A percentile compares a stretch with the other conserved stretches of the same genome.
Evolutionary conservation across 345 rosid genomes (phyloP).

Genomic region (Combretum micranthum): DNA sequence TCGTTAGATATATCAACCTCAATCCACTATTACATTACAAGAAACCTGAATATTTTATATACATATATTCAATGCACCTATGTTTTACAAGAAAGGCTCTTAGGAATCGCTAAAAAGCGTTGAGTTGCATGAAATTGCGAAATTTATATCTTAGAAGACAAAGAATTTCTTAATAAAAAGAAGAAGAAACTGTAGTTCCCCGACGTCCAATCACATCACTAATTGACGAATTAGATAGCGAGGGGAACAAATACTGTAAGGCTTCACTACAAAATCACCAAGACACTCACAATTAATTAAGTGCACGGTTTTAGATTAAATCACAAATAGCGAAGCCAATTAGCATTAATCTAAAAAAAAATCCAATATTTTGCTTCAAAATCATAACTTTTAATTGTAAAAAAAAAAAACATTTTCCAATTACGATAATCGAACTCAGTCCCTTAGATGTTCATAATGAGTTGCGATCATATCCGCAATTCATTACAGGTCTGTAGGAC

Average conservation of each 20-base stretch:
- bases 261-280: slow-evolving; percentile 13
- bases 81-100: too few relatives aligned
- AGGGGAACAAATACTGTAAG: slow-evolving; percentile 39
- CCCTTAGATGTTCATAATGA: slow-evolving; percentile 87
- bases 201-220: slow-evolving; percentile 40
- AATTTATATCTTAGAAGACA: too few relatives aligned
- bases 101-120: too few relatives aligned
- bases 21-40: too few relatives aligned
- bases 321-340: not conserved
- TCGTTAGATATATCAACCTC: too few relatives aligned
- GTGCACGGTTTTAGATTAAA: too few relatives aligned
- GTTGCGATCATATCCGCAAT: slow-evolving; percentile 78
- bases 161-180: not conserved
- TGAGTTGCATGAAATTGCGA: too few relatives aligned
- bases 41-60: too few relatives aligned
- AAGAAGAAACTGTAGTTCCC: slow-evolving; percentile 25
- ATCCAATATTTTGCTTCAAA: too few relatives aligned
- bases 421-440: slow-evolving; percentile 68
- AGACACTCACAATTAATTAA: not conserved
- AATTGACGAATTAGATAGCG: slow-evolving; percentile 39
- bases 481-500: slow-evolving; percentile 94
- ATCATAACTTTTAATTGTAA: too few relatives aligned
- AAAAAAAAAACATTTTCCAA: too few relatives aligned
- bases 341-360: not conserved
- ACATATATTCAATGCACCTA: too few relatives aligned